These are phyloP conservation scores for Colletotrichum shisoi DNA, from an alignment of 2,329 filamentous ascomycete genomes.

Conservation along the genomic window DNA sequence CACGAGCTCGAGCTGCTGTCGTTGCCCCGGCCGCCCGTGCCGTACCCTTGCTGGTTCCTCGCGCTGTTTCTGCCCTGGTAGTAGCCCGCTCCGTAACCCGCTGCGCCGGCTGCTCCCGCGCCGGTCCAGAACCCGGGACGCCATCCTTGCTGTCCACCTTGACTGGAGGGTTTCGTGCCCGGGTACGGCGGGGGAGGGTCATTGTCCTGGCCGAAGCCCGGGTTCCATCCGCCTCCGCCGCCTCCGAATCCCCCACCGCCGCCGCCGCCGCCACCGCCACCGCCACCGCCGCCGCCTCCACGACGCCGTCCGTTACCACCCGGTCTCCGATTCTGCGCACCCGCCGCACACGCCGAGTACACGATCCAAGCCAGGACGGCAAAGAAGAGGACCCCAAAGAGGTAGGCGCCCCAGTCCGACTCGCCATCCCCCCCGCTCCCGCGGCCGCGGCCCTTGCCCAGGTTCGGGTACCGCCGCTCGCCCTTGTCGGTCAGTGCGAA, in stretches of 20 bases:
- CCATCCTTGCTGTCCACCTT: constrained; percentile 60
- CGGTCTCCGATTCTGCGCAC: constrained; percentile 33
- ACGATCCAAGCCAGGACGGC: constrained; percentile 68
- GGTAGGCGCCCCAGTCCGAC: constrained; percentile 49
- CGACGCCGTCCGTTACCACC: constrained; percentile 51
- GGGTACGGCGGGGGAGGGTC: constrained; percentile 65
- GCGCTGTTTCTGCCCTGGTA: constrained; percentile 43
- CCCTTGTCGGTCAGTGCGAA: constrained; percentile 80
- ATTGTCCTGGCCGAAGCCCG: constrained; percentile 50
- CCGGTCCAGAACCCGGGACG: constrained; percentile 79
- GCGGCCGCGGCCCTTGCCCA: constrained; percentile 52
- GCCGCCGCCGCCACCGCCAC: constrained; percentile 52
- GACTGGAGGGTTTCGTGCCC: constrained; percentile 50
- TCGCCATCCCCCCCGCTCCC: constrained; percentile 47
- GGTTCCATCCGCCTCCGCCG: constrained; percentile 53
- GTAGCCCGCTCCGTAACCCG: constrained; percentile 69
- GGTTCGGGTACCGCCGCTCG: constrained; percentile 71
- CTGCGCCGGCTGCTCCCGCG: constrained; percentile 71
- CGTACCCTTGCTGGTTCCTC: constrained; percentile 42
- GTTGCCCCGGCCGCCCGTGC: constrained; percentile 47
- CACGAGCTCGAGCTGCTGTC: constrained; percentile 41
- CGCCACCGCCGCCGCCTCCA: constrained; percentile 53
- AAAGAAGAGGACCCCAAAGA: constrained; percentile 71
- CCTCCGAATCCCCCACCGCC: constrained; percentile 53
- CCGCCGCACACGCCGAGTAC: constrained; percentile 59